phyloP scores from a whole-genome alignment of 1,284 basidiomycete genomes.

The Leccinum fallax region DNA sequence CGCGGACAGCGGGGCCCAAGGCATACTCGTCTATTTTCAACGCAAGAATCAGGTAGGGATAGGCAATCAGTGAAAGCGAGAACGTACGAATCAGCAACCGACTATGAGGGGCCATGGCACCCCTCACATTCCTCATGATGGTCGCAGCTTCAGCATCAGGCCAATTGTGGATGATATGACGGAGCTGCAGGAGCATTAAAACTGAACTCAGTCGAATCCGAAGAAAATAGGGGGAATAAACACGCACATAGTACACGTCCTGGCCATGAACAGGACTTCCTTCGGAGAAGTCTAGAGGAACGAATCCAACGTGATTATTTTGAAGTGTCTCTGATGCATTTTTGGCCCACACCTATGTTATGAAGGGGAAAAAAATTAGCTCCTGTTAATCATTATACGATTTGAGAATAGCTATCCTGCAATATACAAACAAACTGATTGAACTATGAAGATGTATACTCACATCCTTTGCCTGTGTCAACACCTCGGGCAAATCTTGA shows the following conservation, averaged over 20 bases:
- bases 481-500: conserved; percentile 47
- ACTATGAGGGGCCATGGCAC: conserved; percentile 13
- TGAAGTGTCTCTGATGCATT: not conserved
- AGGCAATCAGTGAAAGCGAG: not conserved
- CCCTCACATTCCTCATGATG: too few species aligned
- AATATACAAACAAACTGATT: not conserved
- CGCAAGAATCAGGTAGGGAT: not conserved
- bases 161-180: too few species aligned
- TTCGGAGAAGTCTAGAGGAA: not conserved
- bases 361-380: not conserved
- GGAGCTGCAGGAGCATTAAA: too few species aligned
- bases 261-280: too few species aligned
- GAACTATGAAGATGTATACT: not conserved
- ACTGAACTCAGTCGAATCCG: too few species aligned
- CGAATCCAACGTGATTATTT: not conserved
- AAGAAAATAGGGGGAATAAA: too few species aligned
- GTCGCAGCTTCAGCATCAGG: too few species aligned
- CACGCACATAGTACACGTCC: too few species aligned
- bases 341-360: not conserved
- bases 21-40: too few species aligned
- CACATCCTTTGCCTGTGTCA: conserved; percentile 38
- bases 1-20: too few species aligned
- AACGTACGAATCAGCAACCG: conserved; percentile 32
- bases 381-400: not conserved
- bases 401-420: not conserved